Evolutionary conservation across 1,284 basidiomycete genomes (phyloP).

Genomic region (Boletus semigastroideus): DNA sequence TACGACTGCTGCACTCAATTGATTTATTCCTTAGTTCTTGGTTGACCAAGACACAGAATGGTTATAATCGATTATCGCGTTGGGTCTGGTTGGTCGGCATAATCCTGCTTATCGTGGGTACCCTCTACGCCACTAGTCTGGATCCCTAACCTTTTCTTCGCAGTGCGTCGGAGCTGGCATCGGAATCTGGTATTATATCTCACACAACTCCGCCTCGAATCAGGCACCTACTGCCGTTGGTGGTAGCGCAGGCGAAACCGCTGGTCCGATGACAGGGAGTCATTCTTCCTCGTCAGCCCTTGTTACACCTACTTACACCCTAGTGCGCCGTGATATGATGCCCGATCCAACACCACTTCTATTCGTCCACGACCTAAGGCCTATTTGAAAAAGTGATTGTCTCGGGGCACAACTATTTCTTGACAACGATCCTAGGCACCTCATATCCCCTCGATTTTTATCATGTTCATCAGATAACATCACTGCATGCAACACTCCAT

Average conservation of each 20-base stretch:
- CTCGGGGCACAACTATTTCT: conserved; percentile 5
- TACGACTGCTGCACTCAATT: background rate
- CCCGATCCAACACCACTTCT: conserved; percentile 12
- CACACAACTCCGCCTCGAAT: conserved; percentile 49
- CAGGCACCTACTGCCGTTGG: conserved; percentile 61
- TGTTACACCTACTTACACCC: conserved; percentile 48
- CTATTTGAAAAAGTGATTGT: conserved; percentile 2
- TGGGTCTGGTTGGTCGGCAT: conserved; percentile 72
- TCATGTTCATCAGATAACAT: conserved; percentile 4
- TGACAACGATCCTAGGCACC: background rate
- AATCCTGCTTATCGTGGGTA: conserved; percentile 53
- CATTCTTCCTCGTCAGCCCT: conserved; percentile 23
- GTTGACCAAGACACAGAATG: conserved; percentile 61
- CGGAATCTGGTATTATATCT: conserved; percentile 58
- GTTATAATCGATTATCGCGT: conserved; percentile 50
- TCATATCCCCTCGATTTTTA: background rate
- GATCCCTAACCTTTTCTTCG: background rate
- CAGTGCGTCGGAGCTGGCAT: conserved; percentile 53
- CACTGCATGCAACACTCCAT: conserved; percentile 6
- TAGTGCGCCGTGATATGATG: conserved; percentile 34
- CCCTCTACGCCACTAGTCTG: background rate
- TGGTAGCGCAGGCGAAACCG: conserved; percentile 56
- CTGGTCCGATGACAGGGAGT: conserved; percentile 11
- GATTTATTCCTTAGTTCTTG: conserved; percentile 47
- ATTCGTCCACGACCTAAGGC: conserved; percentile 3